Evolutionary conservation across 116 monocot species (phyloP), one percentile per base, ranked within the genome.

Genomic region (Iris pallida): DNA sequence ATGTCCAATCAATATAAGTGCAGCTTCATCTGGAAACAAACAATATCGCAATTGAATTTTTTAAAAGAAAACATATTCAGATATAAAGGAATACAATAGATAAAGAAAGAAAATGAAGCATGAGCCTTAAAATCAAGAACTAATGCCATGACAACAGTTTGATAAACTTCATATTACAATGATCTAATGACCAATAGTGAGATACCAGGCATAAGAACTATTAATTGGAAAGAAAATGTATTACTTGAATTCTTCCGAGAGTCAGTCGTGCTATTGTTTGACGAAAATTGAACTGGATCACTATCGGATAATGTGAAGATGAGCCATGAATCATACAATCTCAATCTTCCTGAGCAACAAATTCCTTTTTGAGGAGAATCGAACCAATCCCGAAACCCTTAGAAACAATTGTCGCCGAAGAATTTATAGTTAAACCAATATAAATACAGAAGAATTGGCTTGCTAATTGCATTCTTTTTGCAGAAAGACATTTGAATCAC

Each of bases 211-310:
- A 20, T 17, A 57, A n/a, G 18, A 44, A 6, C 47, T 51, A 16
- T 44, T 49, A 18, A 44, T 14, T 42, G 41, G 18, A 59, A 47
- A 16, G 10, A 77, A 4, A 76, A 66, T 65, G 11, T 60, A 62
- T 80, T 73, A 96, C 96, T 77, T 82, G 96, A 75, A 76, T 86
- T 95, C 70, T 81, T 89, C 55, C 20, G 74, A 14, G 85, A 61
- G 44, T 73, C 73, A 44, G 53, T 56, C 45, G 63, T 18, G n/a
- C 65, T 74, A 19, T 65, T 55, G 58, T 43, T 73, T 42, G 74
- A 69, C 48, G 72, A 65, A 47, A 64, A n/a, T 57, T 81, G 65
- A 74, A 84, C 70, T 20, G 84, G 84, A 64, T 82, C 79, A 47
- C 67, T 43, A 92, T 77, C 0, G 83, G 78, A 70, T 81, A 85